phyloP scores from a whole-genome alignment of 371 early-diverging fungal species.

The Cokeromyces recurvatus region DNA sequence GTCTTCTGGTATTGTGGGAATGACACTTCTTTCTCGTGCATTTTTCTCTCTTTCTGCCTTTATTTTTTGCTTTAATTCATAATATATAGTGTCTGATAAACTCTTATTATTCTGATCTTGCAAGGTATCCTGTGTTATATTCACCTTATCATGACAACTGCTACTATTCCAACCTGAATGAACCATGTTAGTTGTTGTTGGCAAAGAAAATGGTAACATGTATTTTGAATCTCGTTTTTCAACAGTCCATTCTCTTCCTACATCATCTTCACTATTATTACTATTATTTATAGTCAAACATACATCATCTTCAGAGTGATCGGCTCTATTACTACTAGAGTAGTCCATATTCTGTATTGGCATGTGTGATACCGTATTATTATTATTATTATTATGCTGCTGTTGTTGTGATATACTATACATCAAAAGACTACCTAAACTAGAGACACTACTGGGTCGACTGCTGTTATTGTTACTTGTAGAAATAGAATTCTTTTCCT shows the following conservation, averaged over 20 bases:
- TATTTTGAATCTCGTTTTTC: constrained; percentile 48
- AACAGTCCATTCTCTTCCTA: constrained; percentile 19
- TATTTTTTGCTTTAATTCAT: constrained; percentile 26
- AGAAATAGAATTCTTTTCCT: constrained; percentile 1
- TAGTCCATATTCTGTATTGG: too few relatives aligned
- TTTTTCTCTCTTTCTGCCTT: constrained; percentile 19
- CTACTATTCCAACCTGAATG: constrained; percentile 11
- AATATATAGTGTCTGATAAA: constrained; percentile 29
- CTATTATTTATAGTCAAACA: too few relatives aligned
- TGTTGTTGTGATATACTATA: constrained; percentile 1
- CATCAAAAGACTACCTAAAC: constrained; percentile 25
- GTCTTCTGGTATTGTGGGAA: constrained; percentile 47
- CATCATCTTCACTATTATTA: not conserved
- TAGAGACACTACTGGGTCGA: constrained; percentile 30
- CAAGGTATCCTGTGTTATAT: too few relatives aligned
- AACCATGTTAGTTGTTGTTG: constrained; percentile 24
- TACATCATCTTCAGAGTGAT: too few relatives aligned
- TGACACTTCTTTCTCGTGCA: constrained; percentile 25
- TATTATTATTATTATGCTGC: not conserved
- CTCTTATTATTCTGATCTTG: not conserved
- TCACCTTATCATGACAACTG: not conserved
- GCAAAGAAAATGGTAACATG: constrained; percentile 52
- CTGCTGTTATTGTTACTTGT: not conserved
- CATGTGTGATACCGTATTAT: not conserved
- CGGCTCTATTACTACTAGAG: too few relatives aligned